Evolutionary conservation across 2,329 filamentous ascomycete genomes (phyloP).

Genomic region (Hypomyces perniciosus): DNA sequence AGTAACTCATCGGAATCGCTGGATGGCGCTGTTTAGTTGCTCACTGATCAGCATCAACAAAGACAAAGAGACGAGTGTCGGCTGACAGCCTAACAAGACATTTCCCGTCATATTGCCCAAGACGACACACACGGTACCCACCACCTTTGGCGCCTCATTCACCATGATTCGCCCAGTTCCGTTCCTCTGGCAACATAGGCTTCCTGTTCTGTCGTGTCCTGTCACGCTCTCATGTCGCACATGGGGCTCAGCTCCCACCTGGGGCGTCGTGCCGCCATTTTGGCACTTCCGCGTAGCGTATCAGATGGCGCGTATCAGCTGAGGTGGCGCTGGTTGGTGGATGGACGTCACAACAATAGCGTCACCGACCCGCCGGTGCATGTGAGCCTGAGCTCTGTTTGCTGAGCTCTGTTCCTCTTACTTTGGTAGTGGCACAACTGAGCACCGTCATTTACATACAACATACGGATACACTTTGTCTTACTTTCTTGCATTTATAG

Average conservation of each 20-base stretch:
- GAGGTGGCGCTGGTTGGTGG: constrained; percentile 5
- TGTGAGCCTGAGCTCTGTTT: neutral
- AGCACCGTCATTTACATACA: neutral
- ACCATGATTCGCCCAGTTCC: neutral
- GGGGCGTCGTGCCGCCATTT: neutral
- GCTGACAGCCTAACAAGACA: too few relatives aligned
- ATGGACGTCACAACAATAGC: neutral
- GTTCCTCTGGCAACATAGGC: neutral
- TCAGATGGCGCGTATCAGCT: neutral
- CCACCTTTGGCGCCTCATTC: neutral
- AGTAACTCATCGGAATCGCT: too few relatives aligned
- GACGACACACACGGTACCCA: too few relatives aligned
- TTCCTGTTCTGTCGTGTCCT: neutral
- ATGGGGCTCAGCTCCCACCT: constrained; percentile 3
- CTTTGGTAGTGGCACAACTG: neutral
- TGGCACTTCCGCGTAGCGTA: too few relatives aligned
- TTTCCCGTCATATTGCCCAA: too few relatives aligned
- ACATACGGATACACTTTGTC: neutral
- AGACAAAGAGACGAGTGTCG: too few relatives aligned
- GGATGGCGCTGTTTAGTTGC: too few relatives aligned
- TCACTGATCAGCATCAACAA: too few relatives aligned
- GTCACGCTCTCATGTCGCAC: constrained; percentile 1
- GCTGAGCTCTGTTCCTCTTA: neutral
- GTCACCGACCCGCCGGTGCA: neutral
- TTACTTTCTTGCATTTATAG: neutral